Base-by-base conservation (phyloP, 1,284 basidiomycete genomes). In the Tausonia pullulans region DNA sequence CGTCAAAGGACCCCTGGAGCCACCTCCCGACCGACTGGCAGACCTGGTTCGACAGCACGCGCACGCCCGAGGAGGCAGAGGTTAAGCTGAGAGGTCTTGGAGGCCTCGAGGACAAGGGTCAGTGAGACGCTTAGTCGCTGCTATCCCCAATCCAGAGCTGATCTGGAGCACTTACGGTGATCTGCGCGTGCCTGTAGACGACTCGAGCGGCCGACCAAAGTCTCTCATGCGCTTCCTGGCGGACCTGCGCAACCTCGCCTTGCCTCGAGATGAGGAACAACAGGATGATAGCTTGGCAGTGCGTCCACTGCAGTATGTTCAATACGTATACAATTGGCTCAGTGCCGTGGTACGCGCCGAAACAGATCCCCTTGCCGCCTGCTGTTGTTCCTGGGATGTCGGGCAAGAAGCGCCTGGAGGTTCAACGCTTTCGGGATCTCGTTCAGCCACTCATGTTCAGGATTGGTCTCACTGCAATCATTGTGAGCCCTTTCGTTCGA, bases 341-440 rank as follows among this genome's bases (percentile, higher is more conserved):
- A 13, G 41, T 16, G 2, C 1, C 8, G n/a, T 11, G 16, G 48
- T 4, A 9, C 11, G 16, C 5, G 27, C 9, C 44, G 27, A 13
- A 5, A 16, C 5, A 27, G 44, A 43, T 44, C 40, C 4, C 7
- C 16, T n/a, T 61, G 14, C 52, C 60, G 16, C 11, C 45, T 8
- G 45, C 39, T 6, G 46, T 62, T 9, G 43, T 52, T 16, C n/a
- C 40, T 3, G 62, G 62, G 6, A 59, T 64, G 62, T 58, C 49
- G 11, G 45, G n/a, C 2, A 64, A 64, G 51, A 64, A 64, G 50
- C 11, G n/a, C 7, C 57, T 58, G 40, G 62, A 64, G 45, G 62
- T 64, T 6, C 6, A 9, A 6, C 57, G 16, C 3, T 64, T 64
- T 46, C 44, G 11, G 6, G 46, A 48, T 9, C 27, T 64, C 14